Percentiles rank a stretch among this genome's conserved stretches.
These are phyloP conservation scores for Talaromyces sp. DNA, from an alignment of 2,329 filamentous ascomycete species.

Conservation along the genomic window DNA sequence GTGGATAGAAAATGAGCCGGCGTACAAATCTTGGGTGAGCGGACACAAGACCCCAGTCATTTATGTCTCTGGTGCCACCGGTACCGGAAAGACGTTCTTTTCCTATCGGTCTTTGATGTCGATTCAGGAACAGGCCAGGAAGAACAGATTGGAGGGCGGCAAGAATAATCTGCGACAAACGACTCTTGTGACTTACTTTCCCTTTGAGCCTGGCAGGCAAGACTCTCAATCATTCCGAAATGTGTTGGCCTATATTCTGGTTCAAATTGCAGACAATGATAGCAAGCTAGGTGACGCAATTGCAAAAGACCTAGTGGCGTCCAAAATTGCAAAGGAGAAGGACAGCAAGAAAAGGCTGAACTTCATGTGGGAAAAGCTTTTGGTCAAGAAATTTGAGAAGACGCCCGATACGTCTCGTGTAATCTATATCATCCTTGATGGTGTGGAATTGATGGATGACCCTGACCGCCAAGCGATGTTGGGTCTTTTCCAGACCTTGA, in stretches of 20 bases:
- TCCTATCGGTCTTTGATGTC: not conserved
- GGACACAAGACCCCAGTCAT: slow-evolving; percentile 5
- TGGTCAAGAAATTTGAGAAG: slow-evolving; percentile 8
- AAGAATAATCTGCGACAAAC: slow-evolving; percentile 7
- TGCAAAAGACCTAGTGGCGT: not conserved
- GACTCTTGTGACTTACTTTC: slow-evolving; percentile 2
- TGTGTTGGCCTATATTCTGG: slow-evolving; percentile 4
- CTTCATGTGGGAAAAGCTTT: slow-evolving; percentile 10
- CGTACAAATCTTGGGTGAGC: slow-evolving; percentile 3
- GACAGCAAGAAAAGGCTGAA: not conserved
- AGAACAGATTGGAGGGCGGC: not conserved
- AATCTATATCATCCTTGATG: slow-evolving; percentile 2
- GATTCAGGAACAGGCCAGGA: not conserved
- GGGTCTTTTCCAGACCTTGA: not conserved
- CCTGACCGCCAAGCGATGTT: not conserved
- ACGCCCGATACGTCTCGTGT: not conserved
- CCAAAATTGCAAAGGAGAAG: not conserved
- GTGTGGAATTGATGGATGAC: not conserved
- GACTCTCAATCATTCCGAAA: slow-evolving; percentile 6
- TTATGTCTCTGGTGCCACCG: slow-evolving; percentile 3
- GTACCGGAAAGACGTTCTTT: slow-evolving; percentile 5
- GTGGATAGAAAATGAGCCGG: slow-evolving; percentile 1
- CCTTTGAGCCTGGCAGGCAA: slow-evolving; percentile 1
- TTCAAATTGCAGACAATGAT: slow-evolving; percentile 4
- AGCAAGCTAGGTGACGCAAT: not conserved